A percentile compares a stretch with the other conserved stretches of the same genome.
These are phyloP conservation scores for Cadophora sp. DNA, from an alignment of 2,329 filamentous ascomycete genomes.

Conservation along the genomic window DNA sequence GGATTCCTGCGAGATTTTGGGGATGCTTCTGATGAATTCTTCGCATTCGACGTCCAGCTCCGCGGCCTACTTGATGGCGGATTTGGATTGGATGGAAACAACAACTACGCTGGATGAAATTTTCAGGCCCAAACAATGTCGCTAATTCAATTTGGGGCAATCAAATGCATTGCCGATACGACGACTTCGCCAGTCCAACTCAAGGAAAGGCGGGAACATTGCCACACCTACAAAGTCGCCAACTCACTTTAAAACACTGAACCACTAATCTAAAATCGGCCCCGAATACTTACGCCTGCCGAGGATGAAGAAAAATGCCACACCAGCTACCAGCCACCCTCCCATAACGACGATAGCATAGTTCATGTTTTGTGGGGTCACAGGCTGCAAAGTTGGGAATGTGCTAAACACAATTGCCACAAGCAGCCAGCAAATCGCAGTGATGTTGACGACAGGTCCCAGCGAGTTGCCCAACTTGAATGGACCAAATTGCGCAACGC, in stretches of 20 bases:
- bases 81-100: conserved; percentile 12
- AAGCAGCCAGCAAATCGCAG: conserved; percentile 52
- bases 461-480: conserved; percentile 45
- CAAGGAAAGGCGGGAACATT: not conserved
- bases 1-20: conserved; percentile 42
- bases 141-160: not conserved
- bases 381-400: conserved; percentile 51
- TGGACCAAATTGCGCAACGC: conserved; percentile 37
- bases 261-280: conserved; percentile 25
- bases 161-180: not conserved
- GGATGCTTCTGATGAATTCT: conserved; percentile 43
- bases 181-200: not conserved
- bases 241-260: not conserved
- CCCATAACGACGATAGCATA: conserved; percentile 53
- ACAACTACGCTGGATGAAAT: conserved; percentile 11
- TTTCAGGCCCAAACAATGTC: not conserved
- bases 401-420: conserved; percentile 54
- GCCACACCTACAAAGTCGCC: not conserved
- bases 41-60: conserved; percentile 41
- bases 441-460: conserved; percentile 49
- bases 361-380: conserved; percentile 54
- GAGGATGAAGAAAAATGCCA: conserved; percentile 45
- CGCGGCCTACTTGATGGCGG: conserved; percentile 38
- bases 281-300: conserved; percentile 42
- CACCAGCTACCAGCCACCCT: conserved; percentile 49